These are phyloP conservation scores for Fonsecaea pedrosoi DNA, from an alignment of 2,329 filamentous ascomycete species.

Conservation along the genomic window DNA sequence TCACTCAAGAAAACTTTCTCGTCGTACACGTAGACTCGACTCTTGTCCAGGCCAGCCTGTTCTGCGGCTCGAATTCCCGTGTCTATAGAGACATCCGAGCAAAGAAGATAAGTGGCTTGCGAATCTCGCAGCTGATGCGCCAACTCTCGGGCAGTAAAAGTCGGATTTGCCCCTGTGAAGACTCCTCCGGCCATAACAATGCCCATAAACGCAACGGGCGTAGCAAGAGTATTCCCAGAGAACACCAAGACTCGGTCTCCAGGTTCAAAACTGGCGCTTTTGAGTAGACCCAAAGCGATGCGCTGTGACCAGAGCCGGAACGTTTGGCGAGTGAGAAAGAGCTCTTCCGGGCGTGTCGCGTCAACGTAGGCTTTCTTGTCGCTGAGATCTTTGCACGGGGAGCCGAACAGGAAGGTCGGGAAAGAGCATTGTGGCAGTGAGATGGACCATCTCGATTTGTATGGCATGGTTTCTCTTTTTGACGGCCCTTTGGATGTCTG, in stretches of 20 bases:
- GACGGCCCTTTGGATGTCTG: background rate
- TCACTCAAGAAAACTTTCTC: constrained; percentile 55
- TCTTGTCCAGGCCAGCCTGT: constrained; percentile 25
- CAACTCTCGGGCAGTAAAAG: constrained; percentile 59
- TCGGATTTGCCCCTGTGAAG: constrained; percentile 62
- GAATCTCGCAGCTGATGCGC: constrained; percentile 60
- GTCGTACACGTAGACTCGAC: constrained; percentile 35
- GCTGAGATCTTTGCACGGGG: constrained; percentile 38
- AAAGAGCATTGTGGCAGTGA: constrained; percentile 52
- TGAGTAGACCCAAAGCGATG: constrained; percentile 67
- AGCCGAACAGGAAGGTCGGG: constrained; percentile 52
- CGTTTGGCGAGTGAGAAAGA: constrained; percentile 61
- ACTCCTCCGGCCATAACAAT: constrained; percentile 57
- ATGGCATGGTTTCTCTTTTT: constrained; percentile 47
- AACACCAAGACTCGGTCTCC: constrained; percentile 73
- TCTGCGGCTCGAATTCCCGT: constrained; percentile 48
- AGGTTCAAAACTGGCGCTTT: constrained; percentile 61
- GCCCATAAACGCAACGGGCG: constrained; percentile 55
- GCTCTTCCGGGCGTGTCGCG: constrained; percentile 61
- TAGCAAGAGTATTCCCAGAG: constrained; percentile 72
- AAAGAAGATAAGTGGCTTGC: constrained; percentile 57
- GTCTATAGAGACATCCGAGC: constrained; percentile 56
- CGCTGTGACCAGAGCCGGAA: constrained; percentile 72
- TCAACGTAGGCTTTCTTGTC: constrained; percentile 57
- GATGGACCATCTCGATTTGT: constrained; percentile 51